Percentiles rank a stretch among this genome's conserved stretches.
Conservation (phyloP, 2,329 filamentous ascomycete species). For the Furcasterigmium sp. region DNA sequence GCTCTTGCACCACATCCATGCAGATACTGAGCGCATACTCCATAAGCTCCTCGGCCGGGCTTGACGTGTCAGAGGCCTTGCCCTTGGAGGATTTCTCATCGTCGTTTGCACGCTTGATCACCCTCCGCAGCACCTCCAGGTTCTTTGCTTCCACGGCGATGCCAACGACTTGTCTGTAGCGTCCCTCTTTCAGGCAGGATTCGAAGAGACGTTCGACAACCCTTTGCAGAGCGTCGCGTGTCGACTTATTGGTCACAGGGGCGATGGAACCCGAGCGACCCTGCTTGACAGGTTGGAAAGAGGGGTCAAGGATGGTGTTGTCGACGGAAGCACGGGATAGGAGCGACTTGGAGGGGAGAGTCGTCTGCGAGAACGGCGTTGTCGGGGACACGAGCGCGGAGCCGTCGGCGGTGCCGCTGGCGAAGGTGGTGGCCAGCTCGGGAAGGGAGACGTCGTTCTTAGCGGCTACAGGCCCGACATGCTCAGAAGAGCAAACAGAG, state of each 20-base stretch:
- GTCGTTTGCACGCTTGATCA: conserved; percentile 84
- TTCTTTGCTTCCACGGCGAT: conserved; percentile 95
- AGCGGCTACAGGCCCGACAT: conserved; percentile 38
- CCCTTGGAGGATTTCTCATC: conserved; percentile 71
- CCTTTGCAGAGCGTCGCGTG: conserved; percentile 72
- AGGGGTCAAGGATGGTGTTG: conserved; percentile 56
- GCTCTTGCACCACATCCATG: conserved; percentile 96
- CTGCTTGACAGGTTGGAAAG: conserved; percentile 49
- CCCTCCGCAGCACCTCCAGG: conserved; percentile 76
- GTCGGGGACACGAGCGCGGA: conserved; percentile 77
- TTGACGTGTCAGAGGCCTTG: conserved; percentile 47
- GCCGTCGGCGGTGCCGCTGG: conserved; percentile 59
- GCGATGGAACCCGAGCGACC: conserved; percentile 56
- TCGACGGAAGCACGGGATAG: conserved; percentile 75
- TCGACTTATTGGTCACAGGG: conserved; percentile 61
- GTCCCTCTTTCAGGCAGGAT: conserved; percentile 76
- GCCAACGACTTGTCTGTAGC: conserved; percentile 93
- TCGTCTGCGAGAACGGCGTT: conserved; percentile 91
- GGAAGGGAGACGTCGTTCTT: conserved; percentile 44
- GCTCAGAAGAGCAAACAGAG: conserved; percentile 56
- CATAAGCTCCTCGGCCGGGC: conserved; percentile 80
- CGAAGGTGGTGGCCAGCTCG: conserved; percentile 78
- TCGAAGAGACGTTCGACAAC: conserved; percentile 90
- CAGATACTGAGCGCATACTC: conserved; percentile 94
- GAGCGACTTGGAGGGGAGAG: conserved; percentile 87